phyloP scores from a whole-genome alignment of 345 rosid species.

The Passiflora organensis region DNA sequence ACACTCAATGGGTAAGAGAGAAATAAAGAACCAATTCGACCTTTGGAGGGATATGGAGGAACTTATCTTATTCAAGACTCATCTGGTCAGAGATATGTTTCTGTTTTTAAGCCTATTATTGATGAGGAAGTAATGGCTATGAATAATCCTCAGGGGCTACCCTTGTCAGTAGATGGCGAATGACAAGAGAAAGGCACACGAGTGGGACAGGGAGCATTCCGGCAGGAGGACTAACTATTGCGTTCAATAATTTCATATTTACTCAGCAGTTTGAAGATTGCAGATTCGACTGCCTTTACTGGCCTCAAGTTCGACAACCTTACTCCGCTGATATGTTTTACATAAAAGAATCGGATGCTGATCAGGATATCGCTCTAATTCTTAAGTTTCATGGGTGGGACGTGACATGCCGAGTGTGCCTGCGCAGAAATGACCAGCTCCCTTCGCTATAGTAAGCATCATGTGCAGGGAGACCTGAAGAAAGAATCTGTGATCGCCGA shows the following conservation, averaged over 20 bases:
- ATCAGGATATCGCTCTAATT: conserved; percentile 59
- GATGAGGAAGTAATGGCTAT: conserved; percentile 91
- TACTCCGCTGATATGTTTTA: conserved; percentile 51
- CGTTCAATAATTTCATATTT: no score
- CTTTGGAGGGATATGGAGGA: conserved; percentile 85
- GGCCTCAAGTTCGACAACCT: conserved; percentile 80
- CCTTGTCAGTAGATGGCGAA: conserved; percentile 62
- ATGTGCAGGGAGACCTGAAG: conserved; percentile 68
- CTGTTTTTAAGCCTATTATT: conserved; percentile 79
- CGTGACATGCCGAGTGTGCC: conserved; percentile 40
- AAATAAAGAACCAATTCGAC: conserved; percentile 53
- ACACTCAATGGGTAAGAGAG: conserved; percentile 62
- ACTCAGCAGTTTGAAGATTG: conserved; percentile 76
- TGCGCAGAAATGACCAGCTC: conserved; percentile 59
- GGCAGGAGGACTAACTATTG: conserved; percentile 89
- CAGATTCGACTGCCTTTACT: conserved; percentile 89
- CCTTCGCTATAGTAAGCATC: conserved; percentile 62
- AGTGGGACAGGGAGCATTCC: conserved; percentile 74
- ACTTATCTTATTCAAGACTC: conserved; percentile 77
- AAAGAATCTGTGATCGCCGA: conserved; percentile 59
- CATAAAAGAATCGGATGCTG: conserved; percentile 53
- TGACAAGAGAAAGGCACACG: conserved; percentile 82
- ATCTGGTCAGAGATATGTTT: conserved; percentile 51
- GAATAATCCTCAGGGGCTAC: conserved; percentile 63
- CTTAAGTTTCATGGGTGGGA: conserved; percentile 73